Base-by-base conservation (phyloP, 179 eudicot genomes). In the Beta corolliflora region DNA sequence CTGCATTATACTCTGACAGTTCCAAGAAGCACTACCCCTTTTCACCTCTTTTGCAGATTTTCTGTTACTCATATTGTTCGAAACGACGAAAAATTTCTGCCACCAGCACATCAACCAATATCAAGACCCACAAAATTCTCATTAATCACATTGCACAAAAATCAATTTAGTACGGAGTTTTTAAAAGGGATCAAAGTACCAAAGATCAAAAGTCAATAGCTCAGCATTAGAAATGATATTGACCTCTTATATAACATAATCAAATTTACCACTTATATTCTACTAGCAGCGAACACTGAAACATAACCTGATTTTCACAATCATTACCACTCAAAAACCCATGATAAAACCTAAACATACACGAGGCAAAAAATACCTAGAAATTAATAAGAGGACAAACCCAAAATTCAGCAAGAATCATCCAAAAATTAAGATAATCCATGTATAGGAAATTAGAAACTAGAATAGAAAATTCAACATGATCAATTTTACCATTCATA, bases 1-100 rank as follows among this genome's bases (percentile, higher is more conserved):
- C 70, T 83, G 87, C 98, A 93, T 89, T 69, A 89, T 86, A 79
- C 78, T 88, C 65, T 84, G 72, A 73, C 88, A 75, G 71, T 81
- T 88, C 74, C 44, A 75, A 45, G 64, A 52, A 56, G 21, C 75
- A 50, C 79, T 48, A 23, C 63, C 59, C 80, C 72, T 87, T 61
- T 83, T 76, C 63, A 16, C 76, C 86, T 77, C 83, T 79, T 80
- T 81, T 7, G 79, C 73, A 21, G 74, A 74, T 46, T 70, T 85
- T 74, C 82, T 77, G 87, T 79, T 83, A 86, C 75, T 86, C 92
- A 86, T 89, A 48, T 45, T 80, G 81, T 76, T 76, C 84, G 73
- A 83, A 69, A 84, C 41, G 68, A 75, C 86, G 67, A 14, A 23
- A 8, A 0, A 54, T 25, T 41, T 71, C 91, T 85, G 85, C 85